Conservation (phyloP, 148 eudicot species). For the Linanthus parryae region DNA sequence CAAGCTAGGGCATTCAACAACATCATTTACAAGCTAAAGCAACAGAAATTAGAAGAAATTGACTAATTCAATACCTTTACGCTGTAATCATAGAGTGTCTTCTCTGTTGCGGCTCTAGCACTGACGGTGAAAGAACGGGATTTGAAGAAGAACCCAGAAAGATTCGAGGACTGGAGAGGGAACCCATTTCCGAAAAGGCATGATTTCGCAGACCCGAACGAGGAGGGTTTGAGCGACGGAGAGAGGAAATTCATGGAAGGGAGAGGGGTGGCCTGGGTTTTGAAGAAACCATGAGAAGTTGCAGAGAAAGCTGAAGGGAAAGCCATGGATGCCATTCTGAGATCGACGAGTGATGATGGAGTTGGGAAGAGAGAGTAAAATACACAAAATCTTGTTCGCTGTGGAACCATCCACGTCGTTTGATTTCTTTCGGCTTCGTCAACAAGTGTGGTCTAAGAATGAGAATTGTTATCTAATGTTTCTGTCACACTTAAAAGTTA, state of each 20-base stretch:
- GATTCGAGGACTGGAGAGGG: constrained; percentile 24
- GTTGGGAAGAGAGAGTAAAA: too few relatives aligned
- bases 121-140: constrained; percentile 29
- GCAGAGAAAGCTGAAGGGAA: constrained; percentile 40
- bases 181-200: constrained; percentile 40
- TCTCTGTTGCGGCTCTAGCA: constrained; percentile 76
- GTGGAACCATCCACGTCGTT: too few relatives aligned
- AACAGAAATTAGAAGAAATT: too few relatives aligned
- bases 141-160: constrained; percentile 37
- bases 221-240: constrained; percentile 17
- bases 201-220: constrained; percentile 44
- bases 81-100: constrained; percentile 66
- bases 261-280: constrained; percentile 9
- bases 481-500: too few relatives aligned
- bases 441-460: too few relatives aligned
- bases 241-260: neutral
- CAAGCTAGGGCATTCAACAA: too few relatives aligned
- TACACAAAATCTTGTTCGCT: too few relatives aligned
- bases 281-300: constrained; percentile 17
- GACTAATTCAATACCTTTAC: constrained; percentile 93
- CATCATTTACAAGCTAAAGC: too few relatives aligned
- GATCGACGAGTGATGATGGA: too few relatives aligned
- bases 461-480: too few relatives aligned
- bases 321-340: too few relatives aligned
- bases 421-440: too few relatives aligned